Percentiles rank a stretch among this genome's conserved stretches.
phyloP scores from a whole-genome alignment of 306 rosid species.

The Sophora flavescens region DNA sequence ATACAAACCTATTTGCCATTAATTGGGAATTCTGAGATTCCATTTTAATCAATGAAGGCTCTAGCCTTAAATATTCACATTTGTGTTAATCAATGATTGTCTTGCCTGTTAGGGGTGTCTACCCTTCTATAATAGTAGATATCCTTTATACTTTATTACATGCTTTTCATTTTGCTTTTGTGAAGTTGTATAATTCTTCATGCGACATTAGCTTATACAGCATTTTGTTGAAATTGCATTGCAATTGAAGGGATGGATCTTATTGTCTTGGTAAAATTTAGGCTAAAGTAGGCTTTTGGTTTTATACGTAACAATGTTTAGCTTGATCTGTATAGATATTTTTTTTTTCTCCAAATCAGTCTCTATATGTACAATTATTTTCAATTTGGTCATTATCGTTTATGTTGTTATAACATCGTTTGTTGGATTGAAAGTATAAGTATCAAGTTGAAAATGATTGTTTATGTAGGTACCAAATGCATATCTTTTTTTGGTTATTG shows the following conservation, averaged over 20 bases:
- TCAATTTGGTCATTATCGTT: too few relatives aligned
- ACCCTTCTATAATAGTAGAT: neutral
- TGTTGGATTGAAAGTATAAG: too few relatives aligned
- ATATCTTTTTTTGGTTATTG: too few relatives aligned
- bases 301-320: too few relatives aligned
- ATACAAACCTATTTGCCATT: neutral
- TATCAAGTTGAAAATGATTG: too few relatives aligned
- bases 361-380: too few relatives aligned
- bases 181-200: neutral
- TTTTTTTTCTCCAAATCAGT: too few relatives aligned
- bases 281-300: too few relatives aligned
- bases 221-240: neutral
- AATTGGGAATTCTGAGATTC: neutral
- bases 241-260: constrained; percentile 13
- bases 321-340: too few relatives aligned
- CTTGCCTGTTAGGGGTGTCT: neutral
- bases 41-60: neutral
- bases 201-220: neutral
- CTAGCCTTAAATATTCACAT: neutral
- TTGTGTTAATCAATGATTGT: neutral
- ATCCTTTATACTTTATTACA: neutral
- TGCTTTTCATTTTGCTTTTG: constrained; percentile 21
- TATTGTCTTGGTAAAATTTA: neutral
- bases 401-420: too few relatives aligned
- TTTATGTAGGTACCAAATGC: too few relatives aligned